Evolutionary conservation across 2,329 filamentous ascomycete genomes (phyloP).

Genomic region (Monosporascus sp.): DNA sequence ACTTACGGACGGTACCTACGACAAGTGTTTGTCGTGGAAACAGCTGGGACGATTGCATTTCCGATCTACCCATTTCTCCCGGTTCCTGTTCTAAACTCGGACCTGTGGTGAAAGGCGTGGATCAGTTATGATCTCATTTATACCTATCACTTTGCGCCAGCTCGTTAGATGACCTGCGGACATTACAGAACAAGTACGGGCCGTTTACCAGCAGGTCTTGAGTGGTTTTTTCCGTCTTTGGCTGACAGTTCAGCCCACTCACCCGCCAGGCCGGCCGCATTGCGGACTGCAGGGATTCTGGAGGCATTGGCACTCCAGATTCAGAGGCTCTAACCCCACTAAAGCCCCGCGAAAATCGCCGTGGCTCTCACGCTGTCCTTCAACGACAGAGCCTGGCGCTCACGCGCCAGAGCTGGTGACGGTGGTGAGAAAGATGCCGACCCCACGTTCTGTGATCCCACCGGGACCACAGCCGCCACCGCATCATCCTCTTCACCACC

Average conservation of each 20-base stretch:
- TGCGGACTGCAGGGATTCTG: conserved; percentile 5
- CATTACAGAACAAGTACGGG: conserved; percentile 10
- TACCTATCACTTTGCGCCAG: neutral
- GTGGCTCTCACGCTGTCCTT: conserved; percentile 19
- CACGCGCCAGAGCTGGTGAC: conserved; percentile 21
- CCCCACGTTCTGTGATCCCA: neutral
- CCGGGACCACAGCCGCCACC: neutral
- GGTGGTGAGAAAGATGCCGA: neutral
- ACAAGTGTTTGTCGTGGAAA: too few species aligned
- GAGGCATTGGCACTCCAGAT: conserved; percentile 12
- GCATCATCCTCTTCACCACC: conserved; percentile 1
- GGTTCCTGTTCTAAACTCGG: neutral
- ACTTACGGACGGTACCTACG: neutral
- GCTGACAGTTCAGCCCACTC: conserved; percentile 8
- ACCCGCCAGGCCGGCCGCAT: conserved; percentile 3
- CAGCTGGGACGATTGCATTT: too few species aligned
- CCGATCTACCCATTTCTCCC: too few species aligned
- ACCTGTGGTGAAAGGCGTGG: neutral
- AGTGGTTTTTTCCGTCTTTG: conserved; percentile 9
- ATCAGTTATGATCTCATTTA: neutral
- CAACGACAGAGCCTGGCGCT: conserved; percentile 21
- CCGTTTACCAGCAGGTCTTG: conserved; percentile 12
- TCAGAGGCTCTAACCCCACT: conserved; percentile 19
- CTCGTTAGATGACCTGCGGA: conserved; percentile 8
- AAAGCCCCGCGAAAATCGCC: conserved; percentile 28